Evolutionary conservation across 768 basidiomycete genomes (phyloP).

Genomic region (Tulasnella sp.): DNA sequence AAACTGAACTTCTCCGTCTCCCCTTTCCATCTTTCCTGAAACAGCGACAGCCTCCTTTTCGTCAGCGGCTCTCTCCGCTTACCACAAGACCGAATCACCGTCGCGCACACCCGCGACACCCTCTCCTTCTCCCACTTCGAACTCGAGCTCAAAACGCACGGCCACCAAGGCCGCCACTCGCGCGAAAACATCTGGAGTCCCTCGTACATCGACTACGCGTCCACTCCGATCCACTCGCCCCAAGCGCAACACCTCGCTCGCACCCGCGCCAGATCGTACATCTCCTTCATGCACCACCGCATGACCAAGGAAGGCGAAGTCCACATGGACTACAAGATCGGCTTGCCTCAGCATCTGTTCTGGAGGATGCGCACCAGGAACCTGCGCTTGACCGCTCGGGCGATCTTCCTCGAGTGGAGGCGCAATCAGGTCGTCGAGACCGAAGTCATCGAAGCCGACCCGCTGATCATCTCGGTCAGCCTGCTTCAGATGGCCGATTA

Average conservation of each 20-base stretch:
- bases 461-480: conserved; percentile 17
- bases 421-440: conserved; percentile 4
- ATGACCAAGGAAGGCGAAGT: background rate
- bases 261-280: conserved; percentile 18
- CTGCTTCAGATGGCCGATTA: conserved; percentile 23
- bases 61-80: conserved; percentile 3
- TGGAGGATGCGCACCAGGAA: conserved; percentile 20
- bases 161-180: conserved; percentile 26
- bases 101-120: background rate
- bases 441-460: conserved; percentile 28
- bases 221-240: conserved; percentile 14
- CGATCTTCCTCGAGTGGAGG: conserved; percentile 23
- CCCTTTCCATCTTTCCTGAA: background rate
- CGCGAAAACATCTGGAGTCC: conserved; percentile 28
- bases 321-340: conserved; percentile 13
- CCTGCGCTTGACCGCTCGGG: conserved; percentile 16
- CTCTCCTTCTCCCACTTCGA: conserved; percentile 28
- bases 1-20: background rate
- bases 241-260: conserved; percentile 17
- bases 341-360: conserved; percentile 20
- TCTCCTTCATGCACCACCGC: conserved; percentile 15
- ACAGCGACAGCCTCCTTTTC: conserved; percentile 16
- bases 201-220: conserved; percentile 25
- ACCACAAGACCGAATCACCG: conserved; percentile 1
- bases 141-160: conserved; percentile 27